Conservation (phyloP, 2,329 filamentous ascomycete species). For the Blumeriella jaapii region DNA sequence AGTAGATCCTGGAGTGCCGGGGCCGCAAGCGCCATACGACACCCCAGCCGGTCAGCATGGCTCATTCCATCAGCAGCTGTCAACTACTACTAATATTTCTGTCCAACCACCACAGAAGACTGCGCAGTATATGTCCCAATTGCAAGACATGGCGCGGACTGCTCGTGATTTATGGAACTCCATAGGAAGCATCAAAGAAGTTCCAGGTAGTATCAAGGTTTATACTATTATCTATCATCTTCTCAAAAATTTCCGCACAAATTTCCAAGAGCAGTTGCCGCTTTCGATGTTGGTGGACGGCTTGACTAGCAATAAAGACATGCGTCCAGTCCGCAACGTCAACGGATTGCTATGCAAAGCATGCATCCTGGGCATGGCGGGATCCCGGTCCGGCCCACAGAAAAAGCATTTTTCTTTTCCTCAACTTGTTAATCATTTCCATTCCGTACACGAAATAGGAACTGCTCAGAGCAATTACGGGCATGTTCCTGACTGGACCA, state of each 20-base stretch:
- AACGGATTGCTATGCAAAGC: constrained; percentile 43
- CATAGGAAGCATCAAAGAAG: constrained; percentile 45
- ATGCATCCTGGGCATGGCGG: constrained; percentile 32
- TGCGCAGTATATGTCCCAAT: constrained; percentile 35
- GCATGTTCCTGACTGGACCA: constrained; percentile 39
- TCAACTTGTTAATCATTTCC: constrained; percentile 48
- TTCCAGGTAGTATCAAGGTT: constrained; percentile 51
- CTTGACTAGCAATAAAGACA: constrained; percentile 42
- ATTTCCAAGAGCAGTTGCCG: constrained; percentile 44
- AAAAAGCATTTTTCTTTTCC: constrained; percentile 42
- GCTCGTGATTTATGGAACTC: constrained; percentile 52
- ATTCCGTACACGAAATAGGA: constrained; percentile 28
- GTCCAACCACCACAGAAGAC: constrained; percentile 26
- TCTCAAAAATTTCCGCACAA: constrained; percentile 42
- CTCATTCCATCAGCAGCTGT: constrained; percentile 14
- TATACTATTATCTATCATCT: constrained; percentile 53
- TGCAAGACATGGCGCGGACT: constrained; percentile 41
- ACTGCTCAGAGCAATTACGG: constrained; percentile 23
- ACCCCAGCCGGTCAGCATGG: constrained; percentile 15
- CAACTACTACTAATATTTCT: constrained; percentile 22
- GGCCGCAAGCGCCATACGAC: constrained; percentile 15
- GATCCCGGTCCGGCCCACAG: constrained; percentile 21
- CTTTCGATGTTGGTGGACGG: constrained; percentile 49
- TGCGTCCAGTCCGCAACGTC: constrained; percentile 43
- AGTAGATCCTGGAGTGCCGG: constrained; percentile 10